Evolutionary conservation across 371 early-diverging fungal genomes (phyloP).

Genomic region (Dipsacomyces acuminosporus): DNA sequence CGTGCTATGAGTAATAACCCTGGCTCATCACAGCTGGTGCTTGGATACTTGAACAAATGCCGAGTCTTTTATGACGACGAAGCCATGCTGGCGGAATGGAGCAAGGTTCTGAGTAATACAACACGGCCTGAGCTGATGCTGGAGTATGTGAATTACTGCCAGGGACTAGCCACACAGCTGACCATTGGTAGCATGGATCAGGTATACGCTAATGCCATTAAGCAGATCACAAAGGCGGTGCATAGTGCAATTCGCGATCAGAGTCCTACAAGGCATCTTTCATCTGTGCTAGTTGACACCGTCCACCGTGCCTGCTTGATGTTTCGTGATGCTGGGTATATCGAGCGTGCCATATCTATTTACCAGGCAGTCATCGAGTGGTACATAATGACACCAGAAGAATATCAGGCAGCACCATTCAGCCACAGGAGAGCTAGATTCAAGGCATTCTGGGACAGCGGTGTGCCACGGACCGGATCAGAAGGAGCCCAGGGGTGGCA

Average conservation of each 20-base stretch:
- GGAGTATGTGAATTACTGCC: constrained; percentile 11
- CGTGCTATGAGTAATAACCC: constrained; percentile 16
- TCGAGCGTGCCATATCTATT: constrained; percentile 14
- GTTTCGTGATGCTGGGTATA: constrained; percentile 21
- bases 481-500: constrained; percentile 11
- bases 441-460: constrained; percentile 27
- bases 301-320: constrained; percentile 21
- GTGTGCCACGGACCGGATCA: constrained; percentile 15
- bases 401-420: background rate
- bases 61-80: constrained; percentile 9
- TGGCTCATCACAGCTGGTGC: constrained; percentile 1
- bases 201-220: constrained; percentile 6
- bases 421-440: constrained; percentile 16
- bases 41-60: constrained; percentile 20
- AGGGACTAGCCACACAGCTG: constrained; percentile 8
- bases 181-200: constrained; percentile 9
- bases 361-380: constrained; percentile 34
- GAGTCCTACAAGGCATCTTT: background rate
- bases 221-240: background rate
- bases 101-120: background rate
- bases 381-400: constrained; percentile 13
- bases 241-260: background rate
- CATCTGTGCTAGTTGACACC: constrained; percentile 5
- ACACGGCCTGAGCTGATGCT: constrained; percentile 6
- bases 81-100: constrained; percentile 16